Evolutionary conservation across 1,284 basidiomycete genomes (phyloP).

Genomic region (Fomitiporia mediterranea): DNA sequence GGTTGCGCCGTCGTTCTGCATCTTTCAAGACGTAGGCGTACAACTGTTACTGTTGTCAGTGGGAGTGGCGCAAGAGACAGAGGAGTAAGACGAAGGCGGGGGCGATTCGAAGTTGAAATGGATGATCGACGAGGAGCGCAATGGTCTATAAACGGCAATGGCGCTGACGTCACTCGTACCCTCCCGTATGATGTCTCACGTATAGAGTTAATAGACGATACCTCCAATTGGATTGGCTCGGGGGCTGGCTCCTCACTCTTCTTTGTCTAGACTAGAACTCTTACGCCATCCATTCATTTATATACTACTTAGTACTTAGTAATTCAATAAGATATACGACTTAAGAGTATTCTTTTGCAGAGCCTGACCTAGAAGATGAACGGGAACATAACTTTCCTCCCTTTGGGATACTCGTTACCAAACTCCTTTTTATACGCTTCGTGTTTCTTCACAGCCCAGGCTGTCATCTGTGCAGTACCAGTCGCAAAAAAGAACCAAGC

Average conservation of each 20-base stretch:
- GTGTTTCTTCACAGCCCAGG: constrained; percentile 95
- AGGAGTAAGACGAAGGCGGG: not conserved
- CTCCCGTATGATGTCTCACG: too few species aligned
- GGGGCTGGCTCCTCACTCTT: not conserved
- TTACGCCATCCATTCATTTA: not conserved
- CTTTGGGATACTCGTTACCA: constrained; percentile 75
- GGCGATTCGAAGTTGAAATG: not conserved
- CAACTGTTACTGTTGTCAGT: not conserved
- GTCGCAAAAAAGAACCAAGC: constrained; percentile 73
- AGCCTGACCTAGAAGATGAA: constrained; percentile 45
- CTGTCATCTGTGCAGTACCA: constrained; percentile 68
- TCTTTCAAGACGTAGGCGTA: constrained; percentile 2
- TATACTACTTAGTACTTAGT: not conserved
- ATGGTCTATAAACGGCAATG: constrained; percentile 3
- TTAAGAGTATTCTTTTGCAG: constrained; percentile 6
- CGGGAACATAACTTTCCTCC: constrained; percentile 79
- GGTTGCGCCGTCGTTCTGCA: constrained; percentile 44
- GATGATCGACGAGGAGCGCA: not conserved
- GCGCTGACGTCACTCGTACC: constrained; percentile 5
- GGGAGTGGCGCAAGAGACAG: not conserved
- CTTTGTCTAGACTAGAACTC: not conserved
- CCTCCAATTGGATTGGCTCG: too few species aligned
- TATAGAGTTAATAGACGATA: too few species aligned
- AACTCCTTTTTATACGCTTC: constrained; percentile 91
- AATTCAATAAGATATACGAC: not conserved